Base-by-base conservation (phyloP, 2,329 filamentous ascomycete genomes). In the Clarireedia hainanense region DNA sequence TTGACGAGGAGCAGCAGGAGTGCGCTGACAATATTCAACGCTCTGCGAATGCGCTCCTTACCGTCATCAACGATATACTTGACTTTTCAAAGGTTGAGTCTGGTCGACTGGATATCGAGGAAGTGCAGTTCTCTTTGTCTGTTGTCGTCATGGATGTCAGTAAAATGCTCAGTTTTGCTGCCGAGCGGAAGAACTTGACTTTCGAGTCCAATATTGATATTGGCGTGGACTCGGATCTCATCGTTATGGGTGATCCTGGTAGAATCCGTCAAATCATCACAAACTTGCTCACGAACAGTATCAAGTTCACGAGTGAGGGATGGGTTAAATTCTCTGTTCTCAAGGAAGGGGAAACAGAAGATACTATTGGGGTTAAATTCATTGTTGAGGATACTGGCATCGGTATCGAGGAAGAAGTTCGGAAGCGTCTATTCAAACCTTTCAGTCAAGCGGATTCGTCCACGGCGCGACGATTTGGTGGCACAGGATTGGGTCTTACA, bases 81-180 rank as follows among this genome's bases (percentile, higher is more conserved):
- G 90, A 95, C 70, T 91, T 95, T 68, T 94, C 89, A 4, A 95
- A 95, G 69, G 85, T 90, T 1, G 88, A 91, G 67, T 89, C 85
- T 7, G 88, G 88, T 3, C 77, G 85, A 6, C 72, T 91, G 20
- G 87, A 91, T 60, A 85, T 91, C 42, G 88, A 91, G 69, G 86
- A 91, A 63, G 86, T 91, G 0, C 86, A 89, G 59, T 92, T 91
- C 64, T 89, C 74, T 91, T 2, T 84, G 84, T 50, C 52, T 0
- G 76, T 89, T 1, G 82, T 90, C 12, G 80, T 91, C 6, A 79
- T 84, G 47, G 90, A 95, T 67, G 88, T 94, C 20, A 87, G 84
- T 52, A 90, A 91, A 68, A 94, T 95, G 89, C 80, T 95, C 62
- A 84, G 86, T 43, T 95, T 95, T 64, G 89, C 88, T 1, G 90